These are phyloP conservation scores for Cyberlindnera suaveolens DNA, from an alignment of 805 yeast species.

Conservation along the genomic window DNA sequence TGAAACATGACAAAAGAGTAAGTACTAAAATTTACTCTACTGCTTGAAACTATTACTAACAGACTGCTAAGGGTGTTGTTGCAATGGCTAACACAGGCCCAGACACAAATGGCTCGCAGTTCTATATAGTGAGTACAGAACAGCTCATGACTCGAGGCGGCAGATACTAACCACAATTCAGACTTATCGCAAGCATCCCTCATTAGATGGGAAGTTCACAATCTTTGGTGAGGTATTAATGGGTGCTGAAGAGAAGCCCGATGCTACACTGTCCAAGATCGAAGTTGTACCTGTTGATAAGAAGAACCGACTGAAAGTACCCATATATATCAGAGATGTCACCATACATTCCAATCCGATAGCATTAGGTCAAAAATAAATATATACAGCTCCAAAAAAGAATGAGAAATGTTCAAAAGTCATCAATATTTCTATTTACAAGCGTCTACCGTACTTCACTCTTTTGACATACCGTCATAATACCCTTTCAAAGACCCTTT, in stretches of 20 bases:
- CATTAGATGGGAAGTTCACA: slow-evolving; percentile 61
- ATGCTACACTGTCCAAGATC: slow-evolving; percentile 23
- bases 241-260: slow-evolving; percentile 34
- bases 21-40: slow-evolving; percentile 27
- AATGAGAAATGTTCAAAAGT: background rate
- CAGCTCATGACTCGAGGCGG: background rate
- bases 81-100: slow-evolving; percentile 71
- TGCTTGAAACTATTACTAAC: slow-evolving; percentile 1
- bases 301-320: slow-evolving; percentile 30
- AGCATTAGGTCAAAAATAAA: slow-evolving; percentile 21
- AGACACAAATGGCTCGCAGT: slow-evolving; percentile 63
- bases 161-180: slow-evolving; percentile 2
- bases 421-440: slow-evolving; percentile 4
- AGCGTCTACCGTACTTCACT: background rate
- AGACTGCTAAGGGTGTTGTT: slow-evolving; percentile 38
- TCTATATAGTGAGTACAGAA: slow-evolving; percentile 41
- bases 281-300: slow-evolving; percentile 26
- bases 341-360: slow-evolving; percentile 40
- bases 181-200: slow-evolving; percentile 86
- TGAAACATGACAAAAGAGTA: slow-evolving; percentile 64
- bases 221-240: slow-evolving; percentile 69
- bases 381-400: background rate
- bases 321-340: slow-evolving; percentile 24
- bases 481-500: slow-evolving; percentile 15
- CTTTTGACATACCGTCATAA: background rate